phyloP scores from a whole-genome alignment of 176 grass and related monocot genomes.

The Carex pumila region DNA sequence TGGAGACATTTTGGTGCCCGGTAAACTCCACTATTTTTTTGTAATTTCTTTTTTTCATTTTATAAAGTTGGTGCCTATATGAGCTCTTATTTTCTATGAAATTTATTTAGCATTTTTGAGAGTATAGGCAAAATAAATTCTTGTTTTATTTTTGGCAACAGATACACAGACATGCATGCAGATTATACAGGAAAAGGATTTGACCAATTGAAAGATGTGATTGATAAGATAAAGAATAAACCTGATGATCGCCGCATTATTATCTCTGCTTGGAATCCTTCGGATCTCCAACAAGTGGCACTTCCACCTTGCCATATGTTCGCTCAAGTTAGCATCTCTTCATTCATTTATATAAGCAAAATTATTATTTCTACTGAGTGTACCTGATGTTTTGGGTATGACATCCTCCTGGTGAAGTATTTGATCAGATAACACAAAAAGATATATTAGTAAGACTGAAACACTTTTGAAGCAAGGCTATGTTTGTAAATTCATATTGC shows the following conservation, averaged over 20 bases:
- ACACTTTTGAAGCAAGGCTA: neutral
- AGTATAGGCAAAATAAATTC: neutral
- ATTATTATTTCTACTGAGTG: neutral
- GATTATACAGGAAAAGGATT: slow-evolving; percentile 44
- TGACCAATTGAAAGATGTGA: slow-evolving; percentile 72
- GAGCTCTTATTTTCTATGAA: neutral
- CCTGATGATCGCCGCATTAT: slow-evolving; percentile 73
- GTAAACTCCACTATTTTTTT: slow-evolving; percentile 34
- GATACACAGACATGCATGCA: slow-evolving; percentile 73
- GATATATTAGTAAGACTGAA: neutral
- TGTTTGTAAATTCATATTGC: neutral
- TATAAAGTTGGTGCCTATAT: neutral
- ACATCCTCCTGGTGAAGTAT: neutral
- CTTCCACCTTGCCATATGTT: slow-evolving; percentile 90
- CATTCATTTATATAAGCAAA: neutral
- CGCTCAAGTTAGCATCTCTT: slow-evolving; percentile 47
- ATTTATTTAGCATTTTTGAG: neutral
- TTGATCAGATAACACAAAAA: neutral
- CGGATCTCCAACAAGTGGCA: slow-evolving; percentile 75
- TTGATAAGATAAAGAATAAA: slow-evolving; percentile 84
- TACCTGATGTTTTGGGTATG: neutral
- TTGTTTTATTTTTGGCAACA: slow-evolving; percentile 5
- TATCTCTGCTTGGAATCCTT: slow-evolving; percentile 67
- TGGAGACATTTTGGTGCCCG: slow-evolving; percentile 87
- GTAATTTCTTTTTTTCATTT: too few species aligned